Percentiles rank a stretch among this genome's conserved stretches.
These are phyloP conservation scores for Phragmites australis DNA, from an alignment of 176 grass and related monocot species.

Conservation along the genomic window DNA sequence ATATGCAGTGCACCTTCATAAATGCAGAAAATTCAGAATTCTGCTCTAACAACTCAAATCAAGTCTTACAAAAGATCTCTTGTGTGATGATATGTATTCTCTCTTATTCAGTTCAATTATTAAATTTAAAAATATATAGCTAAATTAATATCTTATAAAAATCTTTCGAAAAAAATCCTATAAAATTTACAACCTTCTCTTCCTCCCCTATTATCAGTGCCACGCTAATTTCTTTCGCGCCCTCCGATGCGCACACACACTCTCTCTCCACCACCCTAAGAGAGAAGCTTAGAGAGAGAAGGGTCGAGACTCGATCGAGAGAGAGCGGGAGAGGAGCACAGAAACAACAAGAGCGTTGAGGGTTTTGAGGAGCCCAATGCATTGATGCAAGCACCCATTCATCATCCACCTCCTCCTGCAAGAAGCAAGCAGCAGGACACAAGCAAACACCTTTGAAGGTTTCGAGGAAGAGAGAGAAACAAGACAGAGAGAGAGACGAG, in stretches of 20 bases:
- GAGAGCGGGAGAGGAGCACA: background rate
- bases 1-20: background rate
- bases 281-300: background rate
- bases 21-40: background rate
- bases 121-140: too few relatives aligned
- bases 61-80: too few relatives aligned
- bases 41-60: background rate
- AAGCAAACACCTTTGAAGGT: constrained; percentile 49
- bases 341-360: background rate
- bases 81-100: too few relatives aligned
- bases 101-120: too few relatives aligned
- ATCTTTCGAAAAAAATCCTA: too few relatives aligned
- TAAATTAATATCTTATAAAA: too few relatives aligned
- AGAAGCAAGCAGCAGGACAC: constrained; percentile 22
- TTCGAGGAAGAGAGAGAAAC: constrained; percentile 46
- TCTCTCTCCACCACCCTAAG: constrained; percentile 5
- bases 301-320: too few relatives aligned
- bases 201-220: constrained; percentile 40
- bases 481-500: background rate
- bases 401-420: constrained; percentile 15
- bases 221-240: constrained; percentile 31
- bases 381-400: constrained; percentile 43
- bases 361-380: constrained; percentile 43
- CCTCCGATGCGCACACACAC: constrained; percentile 17
- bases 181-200: too few relatives aligned